phyloP scores from a whole-genome alignment of 192 early-diverging fungal species.

The Entomortierella chlamydospora region DNA sequence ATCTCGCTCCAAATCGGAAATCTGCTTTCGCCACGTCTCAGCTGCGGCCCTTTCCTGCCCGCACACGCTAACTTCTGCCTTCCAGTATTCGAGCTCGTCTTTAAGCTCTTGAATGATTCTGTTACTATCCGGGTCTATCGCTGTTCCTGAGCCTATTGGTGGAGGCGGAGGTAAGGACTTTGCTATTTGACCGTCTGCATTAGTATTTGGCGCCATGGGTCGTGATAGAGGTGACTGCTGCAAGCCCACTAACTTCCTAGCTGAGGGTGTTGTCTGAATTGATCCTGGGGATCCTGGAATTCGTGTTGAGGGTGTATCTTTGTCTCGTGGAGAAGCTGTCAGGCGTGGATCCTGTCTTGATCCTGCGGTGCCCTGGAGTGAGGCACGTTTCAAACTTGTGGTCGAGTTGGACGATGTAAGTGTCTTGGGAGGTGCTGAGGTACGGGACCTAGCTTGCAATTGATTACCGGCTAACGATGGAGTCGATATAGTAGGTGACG shows the following conservation, averaged over 20 bases:
- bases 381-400: constrained; percentile 10
- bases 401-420: not conserved
- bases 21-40: constrained; percentile 31
- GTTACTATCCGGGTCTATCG: not conserved
- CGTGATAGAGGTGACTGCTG: constrained; percentile 14
- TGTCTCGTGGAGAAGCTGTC: not conserved
- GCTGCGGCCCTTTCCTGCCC: constrained; percentile 9
- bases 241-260: constrained; percentile 1
- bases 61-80: constrained; percentile 11
- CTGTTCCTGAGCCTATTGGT: not conserved
- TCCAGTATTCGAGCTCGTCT: constrained; percentile 44
- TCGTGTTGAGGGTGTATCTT: constrained; percentile 3
- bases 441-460: constrained; percentile 13
- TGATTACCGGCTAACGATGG: not conserved
- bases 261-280: constrained; percentile 1
- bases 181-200: constrained; percentile 5
- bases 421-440: constrained; percentile 13
- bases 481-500: not conserved
- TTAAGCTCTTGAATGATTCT: constrained; percentile 13
- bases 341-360: not conserved
- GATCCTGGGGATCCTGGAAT: constrained; percentile 16
- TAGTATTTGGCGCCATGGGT: not conserved
- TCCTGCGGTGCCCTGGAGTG: not conserved
- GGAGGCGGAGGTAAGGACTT: not conserved
- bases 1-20: constrained; percentile 41